These are phyloP conservation scores for Monosporozyma aquatica DNA, from an alignment of 805 yeast genomes.

Conservation along the genomic window DNA sequence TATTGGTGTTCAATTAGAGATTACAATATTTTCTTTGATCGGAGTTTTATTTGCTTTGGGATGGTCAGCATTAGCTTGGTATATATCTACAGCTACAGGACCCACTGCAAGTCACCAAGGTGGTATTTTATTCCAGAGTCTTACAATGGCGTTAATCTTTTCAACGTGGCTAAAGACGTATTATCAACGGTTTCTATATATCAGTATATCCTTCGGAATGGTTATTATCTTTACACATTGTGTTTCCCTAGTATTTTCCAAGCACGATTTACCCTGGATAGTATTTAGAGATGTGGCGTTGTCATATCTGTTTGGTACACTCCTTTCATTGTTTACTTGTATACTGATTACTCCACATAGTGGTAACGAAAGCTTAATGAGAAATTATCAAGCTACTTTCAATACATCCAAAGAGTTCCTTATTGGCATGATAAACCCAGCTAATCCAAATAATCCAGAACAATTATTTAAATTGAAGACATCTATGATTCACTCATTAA, in stretches of 20 bases:
- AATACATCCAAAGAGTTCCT: slow-evolving; percentile 22
- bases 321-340: slow-evolving; percentile 32
- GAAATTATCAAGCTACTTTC: slow-evolving; percentile 20
- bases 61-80: slow-evolving; percentile 38
- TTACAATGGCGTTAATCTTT: slow-evolving; percentile 32
- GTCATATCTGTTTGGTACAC: slow-evolving; percentile 38
- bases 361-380: slow-evolving; percentile 31
- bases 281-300: slow-evolving; percentile 36
- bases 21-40: slow-evolving; percentile 32
- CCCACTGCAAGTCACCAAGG: slow-evolving; percentile 37
- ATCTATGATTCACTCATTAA: slow-evolving; percentile 27
- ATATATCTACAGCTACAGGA: slow-evolving; percentile 34
- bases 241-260: slow-evolving; percentile 15
- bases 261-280: slow-evolving; percentile 26
- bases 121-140: slow-evolving; percentile 37
- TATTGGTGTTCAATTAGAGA: slow-evolving; percentile 40
- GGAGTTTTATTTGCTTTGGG: slow-evolving; percentile 38
- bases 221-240: slow-evolving; percentile 32
- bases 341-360: slow-evolving; percentile 33
- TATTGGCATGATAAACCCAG: slow-evolving; percentile 15
- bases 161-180: slow-evolving; percentile 36
- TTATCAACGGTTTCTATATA: slow-evolving; percentile 34
- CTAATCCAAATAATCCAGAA: slow-evolving; percentile 11
- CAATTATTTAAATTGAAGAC: slow-evolving; percentile 20
- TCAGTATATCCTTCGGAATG: slow-evolving; percentile 30